Conservation (phyloP, 202 grass and related monocot genomes). For the Brachypodium distachyon region DNA sequence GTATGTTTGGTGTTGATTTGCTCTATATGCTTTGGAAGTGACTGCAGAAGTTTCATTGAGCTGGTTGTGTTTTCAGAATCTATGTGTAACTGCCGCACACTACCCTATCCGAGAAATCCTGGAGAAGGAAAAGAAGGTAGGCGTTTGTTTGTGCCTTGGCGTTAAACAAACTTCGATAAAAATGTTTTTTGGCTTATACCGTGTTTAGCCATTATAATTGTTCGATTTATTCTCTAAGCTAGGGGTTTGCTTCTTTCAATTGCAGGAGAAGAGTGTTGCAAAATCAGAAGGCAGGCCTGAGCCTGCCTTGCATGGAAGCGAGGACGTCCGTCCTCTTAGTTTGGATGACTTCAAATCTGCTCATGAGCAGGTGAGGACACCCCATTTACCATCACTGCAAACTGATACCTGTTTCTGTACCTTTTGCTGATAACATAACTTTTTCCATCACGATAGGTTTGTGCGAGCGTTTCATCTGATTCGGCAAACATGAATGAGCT, state of each 20-base stretch:
- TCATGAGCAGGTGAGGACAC: conserved; percentile 74
- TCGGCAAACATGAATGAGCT: conserved; percentile 95
- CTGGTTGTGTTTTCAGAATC: conserved; percentile 60
- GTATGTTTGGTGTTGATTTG: conserved; percentile 33
- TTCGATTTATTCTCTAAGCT: neutral
- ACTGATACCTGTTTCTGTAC: neutral
- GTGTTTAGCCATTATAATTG: neutral
- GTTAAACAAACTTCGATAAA: neutral
- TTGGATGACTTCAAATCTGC: conserved; percentile 95
- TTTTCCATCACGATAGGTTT: conserved; percentile 42
- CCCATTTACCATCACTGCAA: neutral
- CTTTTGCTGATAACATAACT: neutral
- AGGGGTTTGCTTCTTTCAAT: neutral
- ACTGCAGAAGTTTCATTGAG: neutral
- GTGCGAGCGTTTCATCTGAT: conserved; percentile 89
- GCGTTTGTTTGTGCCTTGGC: neutral
- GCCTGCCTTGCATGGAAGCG: conserved; percentile 67
- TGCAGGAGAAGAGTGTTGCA: conserved; percentile 70
- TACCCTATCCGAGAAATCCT: conserved; percentile 94
- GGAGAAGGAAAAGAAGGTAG: conserved; percentile 99
- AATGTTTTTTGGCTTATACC: neutral
- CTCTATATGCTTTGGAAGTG: neutral
- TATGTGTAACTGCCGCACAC: conserved; percentile 92
- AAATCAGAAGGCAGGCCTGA: conserved; percentile 57
- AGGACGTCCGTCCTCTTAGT: conserved; percentile 80